These are phyloP conservation scores for Letharia columbiana DNA, from an alignment of 495 filamentous ascomycete genomes.

Conservation along the genomic window DNA sequence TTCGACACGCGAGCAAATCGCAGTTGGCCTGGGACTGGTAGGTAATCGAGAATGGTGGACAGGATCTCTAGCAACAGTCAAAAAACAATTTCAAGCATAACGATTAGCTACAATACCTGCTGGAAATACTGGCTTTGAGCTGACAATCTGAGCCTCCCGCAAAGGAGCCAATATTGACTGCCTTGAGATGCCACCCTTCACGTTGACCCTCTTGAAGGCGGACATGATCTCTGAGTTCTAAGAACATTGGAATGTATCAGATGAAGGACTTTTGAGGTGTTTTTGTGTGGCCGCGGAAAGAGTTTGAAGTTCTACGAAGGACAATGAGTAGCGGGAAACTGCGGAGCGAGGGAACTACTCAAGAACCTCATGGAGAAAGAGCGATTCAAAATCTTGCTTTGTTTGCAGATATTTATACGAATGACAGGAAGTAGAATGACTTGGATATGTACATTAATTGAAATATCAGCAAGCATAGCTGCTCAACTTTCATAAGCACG, in stretches of 20 bases:
- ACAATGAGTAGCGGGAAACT: neutral
- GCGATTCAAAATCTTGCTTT: neutral
- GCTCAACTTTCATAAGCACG: neutral
- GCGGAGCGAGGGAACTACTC: too few species aligned
- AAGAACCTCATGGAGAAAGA: neutral
- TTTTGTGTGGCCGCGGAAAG: neutral
- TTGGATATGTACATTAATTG: neutral
- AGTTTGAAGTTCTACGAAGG: neutral
- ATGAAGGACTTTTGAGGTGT: neutral
- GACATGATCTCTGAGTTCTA: constrained; percentile 39
- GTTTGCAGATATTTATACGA: neutral
- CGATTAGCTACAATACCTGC: constrained; percentile 49
- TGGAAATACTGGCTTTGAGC: constrained; percentile 65
- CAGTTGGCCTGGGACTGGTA: constrained; percentile 74
- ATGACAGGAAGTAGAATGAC: neutral
- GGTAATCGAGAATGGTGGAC: constrained; percentile 77
- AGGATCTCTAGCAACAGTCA: constrained; percentile 64
- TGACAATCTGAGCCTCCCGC: constrained; percentile 65
- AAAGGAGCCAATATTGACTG: constrained; percentile 63
- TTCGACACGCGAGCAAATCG: constrained; percentile 80
- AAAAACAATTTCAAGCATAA: neutral
- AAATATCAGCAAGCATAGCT: neutral
- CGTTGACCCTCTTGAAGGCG: constrained; percentile 53
- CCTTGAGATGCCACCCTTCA: constrained; percentile 39
- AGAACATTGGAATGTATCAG: constrained; percentile 3